A percentile compares a stretch with the other conserved stretches of the same genome.
These are phyloP conservation scores for Areca catechu DNA, from an alignment of 176 grass and related monocot species.

Conservation along the genomic window DNA sequence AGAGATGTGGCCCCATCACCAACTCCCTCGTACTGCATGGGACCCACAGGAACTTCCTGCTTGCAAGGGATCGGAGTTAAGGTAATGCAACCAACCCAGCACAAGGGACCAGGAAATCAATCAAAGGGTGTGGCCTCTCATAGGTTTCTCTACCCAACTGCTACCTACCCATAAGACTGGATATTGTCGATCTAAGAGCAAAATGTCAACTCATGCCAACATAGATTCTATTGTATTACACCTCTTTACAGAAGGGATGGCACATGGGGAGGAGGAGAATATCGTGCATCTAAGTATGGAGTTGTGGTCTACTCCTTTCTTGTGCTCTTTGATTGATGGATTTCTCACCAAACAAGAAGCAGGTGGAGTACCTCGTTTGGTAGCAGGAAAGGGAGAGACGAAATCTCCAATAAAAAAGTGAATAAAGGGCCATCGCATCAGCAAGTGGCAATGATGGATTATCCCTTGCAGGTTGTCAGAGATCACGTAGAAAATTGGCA, in stretches of 20 bases:
- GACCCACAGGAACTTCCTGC: too few relatives aligned
- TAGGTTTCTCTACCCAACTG: too few relatives aligned
- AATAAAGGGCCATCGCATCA: background rate
- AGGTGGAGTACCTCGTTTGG: background rate
- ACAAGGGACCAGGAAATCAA: too few relatives aligned
- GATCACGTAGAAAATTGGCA: background rate
- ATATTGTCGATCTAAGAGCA: slow-evolving; percentile 14
- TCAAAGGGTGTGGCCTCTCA: too few relatives aligned
- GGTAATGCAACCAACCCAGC: too few relatives aligned
- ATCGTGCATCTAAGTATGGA: slow-evolving; percentile 31
- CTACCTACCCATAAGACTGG: too few relatives aligned
- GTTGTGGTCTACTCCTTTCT: slow-evolving; percentile 18
- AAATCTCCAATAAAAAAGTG: background rate
- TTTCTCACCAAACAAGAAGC: slow-evolving; percentile 53
- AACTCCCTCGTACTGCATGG: too few relatives aligned
- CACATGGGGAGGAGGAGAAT: slow-evolving; percentile 59
- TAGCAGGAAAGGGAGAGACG: background rate
- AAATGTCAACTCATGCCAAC: slow-evolving; percentile 58
- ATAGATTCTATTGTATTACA: slow-evolving; percentile 21
- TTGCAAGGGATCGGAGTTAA: too few relatives aligned
- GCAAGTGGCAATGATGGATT: slow-evolving; percentile 1
- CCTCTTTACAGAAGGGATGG: slow-evolving; percentile 78
- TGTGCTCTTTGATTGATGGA: slow-evolving; percentile 51
- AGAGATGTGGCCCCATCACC: too few relatives aligned
- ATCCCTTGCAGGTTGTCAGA: slow-evolving; percentile 3